These are phyloP conservation scores for Silene conica DNA, from an alignment of 148 eudicot species.

Conservation along the genomic window DNA sequence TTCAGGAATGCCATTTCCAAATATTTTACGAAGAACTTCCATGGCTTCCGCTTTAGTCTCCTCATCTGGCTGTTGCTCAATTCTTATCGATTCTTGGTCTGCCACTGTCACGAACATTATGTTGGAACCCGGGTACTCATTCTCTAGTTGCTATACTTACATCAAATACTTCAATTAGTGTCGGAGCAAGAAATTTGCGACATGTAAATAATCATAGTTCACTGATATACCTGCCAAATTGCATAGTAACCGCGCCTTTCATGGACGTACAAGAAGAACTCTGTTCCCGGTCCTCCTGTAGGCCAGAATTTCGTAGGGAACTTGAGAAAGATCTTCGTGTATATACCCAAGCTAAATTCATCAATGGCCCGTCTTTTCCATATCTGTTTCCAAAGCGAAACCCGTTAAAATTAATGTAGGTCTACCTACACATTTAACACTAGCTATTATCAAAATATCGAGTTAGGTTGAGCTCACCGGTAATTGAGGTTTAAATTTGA, in stretches of 20 bases:
- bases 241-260: slow-evolving; percentile 28
- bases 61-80: slow-evolving; percentile 27
- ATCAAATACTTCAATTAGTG: not conserved
- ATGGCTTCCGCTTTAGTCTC: slow-evolving; percentile 28
- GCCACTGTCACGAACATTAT: slow-evolving; percentile 21
- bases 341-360: slow-evolving; percentile 23
- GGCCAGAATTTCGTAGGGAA: slow-evolving; percentile 32
- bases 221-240: slow-evolving; percentile 24
- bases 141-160: slow-evolving; percentile 26
- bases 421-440: too few relatives aligned
- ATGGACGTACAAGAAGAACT: slow-evolving; percentile 24
- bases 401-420: too few relatives aligned
- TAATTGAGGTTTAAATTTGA: slow-evolving; percentile 16
- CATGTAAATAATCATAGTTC: too few relatives aligned
- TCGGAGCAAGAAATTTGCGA: too few relatives aligned
- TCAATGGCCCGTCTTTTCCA: slow-evolving; percentile 24
- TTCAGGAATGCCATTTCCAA: slow-evolving; percentile 29
- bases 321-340: slow-evolving; percentile 27
- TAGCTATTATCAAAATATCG: too few relatives aligned
- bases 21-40: slow-evolving; percentile 29
- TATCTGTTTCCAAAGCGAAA: not conserved
- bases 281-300: slow-evolving; percentile 17
- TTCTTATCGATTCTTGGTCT: slow-evolving; percentile 22
- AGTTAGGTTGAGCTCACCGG: slow-evolving; percentile 5
- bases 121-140: slow-evolving; percentile 26